Evolutionary conservation across 1,284 basidiomycete genomes (phyloP), one percentile per base, ranked within the genome.

Genomic region (Boletus calvinii): DNA sequence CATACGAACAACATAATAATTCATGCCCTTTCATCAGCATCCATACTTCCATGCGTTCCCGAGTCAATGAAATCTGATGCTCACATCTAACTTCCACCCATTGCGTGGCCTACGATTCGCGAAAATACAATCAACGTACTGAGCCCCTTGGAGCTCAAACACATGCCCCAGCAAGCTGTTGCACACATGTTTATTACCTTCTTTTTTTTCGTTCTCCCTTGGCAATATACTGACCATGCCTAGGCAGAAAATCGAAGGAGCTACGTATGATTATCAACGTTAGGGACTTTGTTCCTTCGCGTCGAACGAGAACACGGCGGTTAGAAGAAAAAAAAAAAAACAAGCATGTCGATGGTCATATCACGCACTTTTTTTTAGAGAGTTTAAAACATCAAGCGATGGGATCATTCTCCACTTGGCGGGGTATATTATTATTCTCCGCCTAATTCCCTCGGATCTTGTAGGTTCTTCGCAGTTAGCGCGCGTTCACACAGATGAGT

Each of bases 401-500:
- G 61, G 30, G 47, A 62, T 46, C 7, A 18, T 46, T 42, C 42
- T 41, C 35, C 11, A 41, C 24, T 41, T 44, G 26, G 32, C 47
- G 50, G 29, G 15, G 1, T 9, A 12, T 13, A 18, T 40, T 26
- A 29, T 40, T 13, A 18, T 40, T 26, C 31, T 40, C 50, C 40
- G 34, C 18, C 32, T 36, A 34, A 52, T 48, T 43, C 15, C 42
- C 47, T 53, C 59, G 59, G 59, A 56, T 34, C 48, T 48, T 50
- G 32, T 13, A n/a, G 2, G 15, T 30, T 29, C 30, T 30, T 31
- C 31, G 29, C 29, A 9, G 18, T 30, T 30, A 40, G 24, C 22
- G 44, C 34, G 5, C 35, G 10, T 17, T 26, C 39, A 20, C 34
- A 10, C 6, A 17, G 11, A n/a, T 26, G 37, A 30, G 26, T 43